These are phyloP conservation scores for Ascomycota sp. DNA, from an alignment of 2,329 filamentous ascomycete species.

Conservation along the genomic window DNA sequence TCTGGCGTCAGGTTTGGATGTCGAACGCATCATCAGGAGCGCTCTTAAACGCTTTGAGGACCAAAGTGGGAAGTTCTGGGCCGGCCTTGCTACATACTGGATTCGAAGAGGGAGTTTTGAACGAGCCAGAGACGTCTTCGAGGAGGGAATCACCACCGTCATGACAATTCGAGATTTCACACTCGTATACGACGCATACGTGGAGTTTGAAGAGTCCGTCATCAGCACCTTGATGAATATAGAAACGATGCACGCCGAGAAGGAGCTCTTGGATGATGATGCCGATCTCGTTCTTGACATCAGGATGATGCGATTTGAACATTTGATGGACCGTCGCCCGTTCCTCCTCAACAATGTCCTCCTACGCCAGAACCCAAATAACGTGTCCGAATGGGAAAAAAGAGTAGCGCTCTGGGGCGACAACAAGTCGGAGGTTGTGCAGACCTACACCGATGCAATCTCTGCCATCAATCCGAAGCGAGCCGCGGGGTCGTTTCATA, in stretches of 20 bases:
- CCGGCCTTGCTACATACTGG: constrained; percentile 89
- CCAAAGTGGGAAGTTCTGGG: constrained; percentile 88
- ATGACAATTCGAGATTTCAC: constrained; percentile 98
- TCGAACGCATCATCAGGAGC: constrained; percentile 80
- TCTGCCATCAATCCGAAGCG: constrained; percentile 86
- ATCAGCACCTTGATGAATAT: constrained; percentile 83
- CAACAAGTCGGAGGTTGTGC: constrained; percentile 76
- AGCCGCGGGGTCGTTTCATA: constrained; percentile 79
- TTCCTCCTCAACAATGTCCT: constrained; percentile 95
- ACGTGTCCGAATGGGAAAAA: constrained; percentile 93
- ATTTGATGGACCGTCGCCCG: constrained; percentile 88
- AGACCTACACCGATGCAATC: constrained; percentile 89
- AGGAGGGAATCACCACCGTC: constrained; percentile 90
- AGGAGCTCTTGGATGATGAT: constrained; percentile 56
- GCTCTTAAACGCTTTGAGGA: constrained; percentile 82
- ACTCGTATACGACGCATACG: constrained; percentile 86
- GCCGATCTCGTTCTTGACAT: constrained; percentile 91
- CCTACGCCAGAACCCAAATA: constrained; percentile 87
- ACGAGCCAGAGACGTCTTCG: constrained; percentile 77
- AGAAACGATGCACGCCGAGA: constrained; percentile 59
- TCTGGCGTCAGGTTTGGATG: constrained; percentile 65
- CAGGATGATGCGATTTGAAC: constrained; percentile 93
- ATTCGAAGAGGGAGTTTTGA: constrained; percentile 86
- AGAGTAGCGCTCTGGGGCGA: constrained; percentile 88
- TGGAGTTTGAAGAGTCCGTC: constrained; percentile 91